A percentile compares a stretch with the other conserved stretches of the same genome.
phyloP scores from a whole-genome alignment of 1,139 yeast genomes.

The Hemisphaericaspora lyxosophila region DNA sequence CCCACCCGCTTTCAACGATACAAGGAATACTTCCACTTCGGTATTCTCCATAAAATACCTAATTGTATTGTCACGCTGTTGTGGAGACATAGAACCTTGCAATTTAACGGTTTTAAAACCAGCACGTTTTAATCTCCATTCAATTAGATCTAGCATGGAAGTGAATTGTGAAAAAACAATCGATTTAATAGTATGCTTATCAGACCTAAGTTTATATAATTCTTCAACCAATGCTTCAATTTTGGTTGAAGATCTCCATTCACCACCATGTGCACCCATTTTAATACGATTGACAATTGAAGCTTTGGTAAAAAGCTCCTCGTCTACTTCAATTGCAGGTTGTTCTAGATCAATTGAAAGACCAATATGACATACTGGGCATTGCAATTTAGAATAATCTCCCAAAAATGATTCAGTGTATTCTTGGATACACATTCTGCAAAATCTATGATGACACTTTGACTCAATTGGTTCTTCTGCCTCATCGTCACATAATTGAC shows the following conservation, averaged over 20 bases:
- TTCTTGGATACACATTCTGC: constrained; percentile 88
- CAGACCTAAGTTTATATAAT: constrained; percentile 80
- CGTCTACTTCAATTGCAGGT: constrained; percentile 79
- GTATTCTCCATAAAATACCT: constrained; percentile 90
- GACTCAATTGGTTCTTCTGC: constrained; percentile 97
- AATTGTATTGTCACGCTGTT: constrained; percentile 89
- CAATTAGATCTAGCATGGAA: constrained; percentile 91
- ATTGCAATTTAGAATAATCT: constrained; percentile 56
- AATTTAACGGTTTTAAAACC: constrained; percentile 92
- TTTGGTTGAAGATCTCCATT: constrained; percentile 91
- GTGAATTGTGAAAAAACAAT: constrained; percentile 97
- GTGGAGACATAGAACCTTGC: constrained; percentile 96
- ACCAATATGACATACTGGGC: constrained; percentile 96
- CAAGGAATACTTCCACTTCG: constrained; percentile 87
- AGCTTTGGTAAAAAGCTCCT: constrained; percentile 62
- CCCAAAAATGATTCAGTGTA: constrained; percentile 84
- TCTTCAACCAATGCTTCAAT: constrained; percentile 96
- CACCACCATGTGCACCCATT: constrained; percentile 66
- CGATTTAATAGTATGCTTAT: constrained; percentile 84
- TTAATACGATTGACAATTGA: constrained; percentile 88
- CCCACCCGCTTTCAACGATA: constrained; percentile 96
- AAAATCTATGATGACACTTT: constrained; percentile 88
- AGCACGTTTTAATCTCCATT: constrained; percentile 91
- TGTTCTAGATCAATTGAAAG: constrained; percentile 86
- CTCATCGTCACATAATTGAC: constrained; percentile 94